Evolutionary conservation across 768 basidiomycete species (phyloP), one percentile per base, ranked within the genome.

Genomic region (Lentinula aciculospora): DNA sequence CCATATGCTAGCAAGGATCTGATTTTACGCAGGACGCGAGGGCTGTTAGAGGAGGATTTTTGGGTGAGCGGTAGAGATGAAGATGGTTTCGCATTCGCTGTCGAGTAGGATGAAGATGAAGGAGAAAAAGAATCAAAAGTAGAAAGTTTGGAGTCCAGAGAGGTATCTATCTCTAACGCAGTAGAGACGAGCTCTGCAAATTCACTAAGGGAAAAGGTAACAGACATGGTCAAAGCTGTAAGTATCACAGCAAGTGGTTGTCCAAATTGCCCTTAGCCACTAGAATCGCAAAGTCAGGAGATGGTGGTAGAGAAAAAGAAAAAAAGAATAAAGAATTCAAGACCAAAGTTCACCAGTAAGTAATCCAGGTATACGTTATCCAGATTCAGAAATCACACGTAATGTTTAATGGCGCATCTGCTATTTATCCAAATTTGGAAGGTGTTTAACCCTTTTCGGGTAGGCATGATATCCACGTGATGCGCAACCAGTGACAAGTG

Each of bases 21-120:
- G 54, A 56, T 56, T 34, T 56, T 56, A 6, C 54, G 54, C 54
- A 56, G 25, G n/a, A 56, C 54, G 19, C 54, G 54, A 44, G 54
- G 54, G 32, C 54, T 56, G 36, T 21, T 27, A 5, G 51, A 3
- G 5, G 51, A 28, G 15, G 34, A 53, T 53, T 39, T 36, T 36
- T 7, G 25, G 23, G 42, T 56, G 44, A 28, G 2, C 34, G 54
- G 40, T 45, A 46, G 39, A 42, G 54, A 28, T 42, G 37, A 15
- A 13, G 13, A 34, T 12, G 54, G 42, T 46, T 32, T 56, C 54
- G 40, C 54, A 28, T 44, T 27, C 15, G 37, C 40, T 23, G 53
- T 36, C 12, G 50, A 23, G 21, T 34, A 34, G 32, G 50, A 34
- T 39, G 31, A 17, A 23, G 50, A 17, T 39, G 50, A 25, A 15